Percentiles rank a stretch among this genome's conserved stretches.
Evolutionary conservation across 1,284 basidiomycete genomes (phyloP).

Genomic region (Ceratobasidium sp.): DNA sequence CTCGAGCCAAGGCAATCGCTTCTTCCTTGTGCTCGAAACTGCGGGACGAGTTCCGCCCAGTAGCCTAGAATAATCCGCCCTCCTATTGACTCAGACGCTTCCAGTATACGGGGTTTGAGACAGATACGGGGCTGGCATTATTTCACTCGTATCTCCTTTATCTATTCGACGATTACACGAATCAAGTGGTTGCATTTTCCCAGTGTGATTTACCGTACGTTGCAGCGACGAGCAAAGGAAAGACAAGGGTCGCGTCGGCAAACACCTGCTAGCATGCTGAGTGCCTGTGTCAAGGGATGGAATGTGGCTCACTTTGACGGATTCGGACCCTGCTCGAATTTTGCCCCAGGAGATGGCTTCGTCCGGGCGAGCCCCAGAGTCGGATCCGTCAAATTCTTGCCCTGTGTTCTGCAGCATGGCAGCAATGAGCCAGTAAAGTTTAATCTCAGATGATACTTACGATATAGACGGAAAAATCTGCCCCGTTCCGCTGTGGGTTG

Average conservation of each 20-base stretch:
- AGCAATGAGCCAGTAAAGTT: slow-evolving; percentile 39
- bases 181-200: slow-evolving; percentile 49
- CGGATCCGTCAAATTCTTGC: slow-evolving; percentile 98
- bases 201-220: slow-evolving; percentile 77
- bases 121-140: slow-evolving; percentile 88
- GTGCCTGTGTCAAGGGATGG: slow-evolving; percentile 57
- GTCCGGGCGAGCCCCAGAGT: slow-evolving; percentile 96
- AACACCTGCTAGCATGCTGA: slow-evolving; percentile 56
- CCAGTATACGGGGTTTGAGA: slow-evolving; percentile 73
- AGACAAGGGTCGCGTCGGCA: slow-evolving; percentile 85
- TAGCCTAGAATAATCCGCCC: slow-evolving; percentile 69
- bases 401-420: slow-evolving; percentile 81
- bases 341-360: slow-evolving; percentile 99
- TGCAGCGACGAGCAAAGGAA: slow-evolving; percentile 87
- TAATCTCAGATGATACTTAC: slow-evolving; percentile 58
- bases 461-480: slow-evolving; percentile 97
- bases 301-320: slow-evolving; percentile 78
- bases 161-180: slow-evolving; percentile 19
- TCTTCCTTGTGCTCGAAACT: slow-evolving; percentile 42
- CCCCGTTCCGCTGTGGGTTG: slow-evolving; percentile 86
- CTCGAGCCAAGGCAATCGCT: slow-evolving; percentile 25
- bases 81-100: slow-evolving; percentile 80
- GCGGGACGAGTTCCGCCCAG: slow-evolving; percentile 17
- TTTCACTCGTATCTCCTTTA: slow-evolving; percentile 43
- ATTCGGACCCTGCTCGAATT: slow-evolving; percentile 89